phyloP scores from a whole-genome alignment of 164 flowering plant species.

The Chloranthus sessilifolius region DNA sequence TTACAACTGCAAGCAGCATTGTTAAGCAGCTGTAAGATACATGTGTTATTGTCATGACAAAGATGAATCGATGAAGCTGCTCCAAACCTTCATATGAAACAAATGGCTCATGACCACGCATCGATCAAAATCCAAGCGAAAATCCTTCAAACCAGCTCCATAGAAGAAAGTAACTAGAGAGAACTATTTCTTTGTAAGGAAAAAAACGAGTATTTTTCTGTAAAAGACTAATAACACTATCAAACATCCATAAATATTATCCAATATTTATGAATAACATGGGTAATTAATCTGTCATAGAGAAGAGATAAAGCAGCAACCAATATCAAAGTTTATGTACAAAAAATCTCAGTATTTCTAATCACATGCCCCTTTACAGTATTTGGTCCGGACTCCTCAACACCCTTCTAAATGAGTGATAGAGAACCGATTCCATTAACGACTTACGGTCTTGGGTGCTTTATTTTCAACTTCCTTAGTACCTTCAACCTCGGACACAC shows the following conservation, averaged over 20 bases:
- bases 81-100: conserved; percentile 96
- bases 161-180: too few relatives aligned
- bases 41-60: conserved; percentile 97
- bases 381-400: conserved; percentile 44
- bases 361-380: conserved; percentile 71
- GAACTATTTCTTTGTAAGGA: too few relatives aligned
- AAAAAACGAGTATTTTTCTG: too few relatives aligned
- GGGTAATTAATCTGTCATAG: too few relatives aligned
- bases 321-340: too few relatives aligned
- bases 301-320: not conserved
- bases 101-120: conserved; percentile 90
- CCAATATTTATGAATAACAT: too few relatives aligned
- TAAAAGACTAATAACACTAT: too few relatives aligned
- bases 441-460: conserved; percentile 42
- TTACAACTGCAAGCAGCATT: conserved; percentile 91
- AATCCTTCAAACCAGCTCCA: too few relatives aligned
- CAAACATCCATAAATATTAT: too few relatives aligned
- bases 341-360: too few relatives aligned
- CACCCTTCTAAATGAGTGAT: conserved; percentile 49
- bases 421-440: conserved; percentile 31
- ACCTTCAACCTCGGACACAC: conserved; percentile 59
- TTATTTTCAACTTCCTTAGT: conserved; percentile 28
- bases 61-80: conserved; percentile 96
- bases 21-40: conserved; percentile 94
- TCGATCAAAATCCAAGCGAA: conserved; percentile 3